Base-by-base conservation (phyloP, 305 asterid species). In the Fraxinus angustifolia region DNA sequence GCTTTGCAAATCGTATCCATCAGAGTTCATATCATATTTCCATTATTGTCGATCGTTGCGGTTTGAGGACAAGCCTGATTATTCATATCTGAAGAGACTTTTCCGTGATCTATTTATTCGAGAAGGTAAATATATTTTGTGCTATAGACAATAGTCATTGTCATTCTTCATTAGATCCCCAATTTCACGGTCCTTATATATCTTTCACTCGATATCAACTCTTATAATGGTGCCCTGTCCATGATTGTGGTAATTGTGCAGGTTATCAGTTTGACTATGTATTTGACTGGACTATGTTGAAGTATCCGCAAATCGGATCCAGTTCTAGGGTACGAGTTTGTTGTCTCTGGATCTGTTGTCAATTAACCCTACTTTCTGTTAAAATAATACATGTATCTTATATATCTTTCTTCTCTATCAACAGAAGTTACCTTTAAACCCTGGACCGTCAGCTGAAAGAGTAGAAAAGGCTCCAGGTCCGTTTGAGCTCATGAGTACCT, bases 211-310 rank as follows among this genome's bases (percentile, higher is more conserved):
- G 38, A 77, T 84, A 74, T 70, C 17, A 65, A 42, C 68, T 74
- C 23, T 73, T 53, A 19, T 68, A 31, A 60, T 40, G 36, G 62
- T 40, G 77, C 36, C 58, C n/a, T 65, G 50, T 50, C 34, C 30
- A 60, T 82, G 2, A 73, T 73, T 50, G 53, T 80, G 14, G 62
- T 12, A 8, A 56, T 70, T 17, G 68, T 23, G 26, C 88, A 96
- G 99, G 99, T 84, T 94, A 89, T 88, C 98, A 94, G 85, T 95
- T 92, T 86, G 99, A 95, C 89, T 92, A 92, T 83, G 97, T 95
- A 74, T 94, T 93, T 86, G 99, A 95, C 89, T 95, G 99, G 99
- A 95, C 99, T 62, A 81, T 89, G 42, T 87, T 95, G 90, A 91
- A 95, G 92, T 93, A 93, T 87, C 97, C 98, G 28, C 97, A 93